A percentile compares a stretch with the other conserved stretches of the same genome.
Conservation (phyloP, 1,139 yeast genomes). For the Martiniozyma asiatica region DNA sequence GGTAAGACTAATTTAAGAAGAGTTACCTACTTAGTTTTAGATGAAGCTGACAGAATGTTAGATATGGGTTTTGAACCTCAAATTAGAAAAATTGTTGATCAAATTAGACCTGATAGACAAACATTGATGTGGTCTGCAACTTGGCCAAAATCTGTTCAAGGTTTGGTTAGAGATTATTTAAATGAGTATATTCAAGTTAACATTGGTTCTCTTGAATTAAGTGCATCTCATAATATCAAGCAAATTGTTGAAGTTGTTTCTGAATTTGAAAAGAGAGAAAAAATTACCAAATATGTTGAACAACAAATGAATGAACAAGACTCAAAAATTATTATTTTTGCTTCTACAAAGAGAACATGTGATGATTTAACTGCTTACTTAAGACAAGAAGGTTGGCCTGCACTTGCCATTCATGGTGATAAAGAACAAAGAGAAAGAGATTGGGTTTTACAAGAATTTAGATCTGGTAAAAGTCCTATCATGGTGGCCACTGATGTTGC, state of each 20-base stretch:
- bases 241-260: constrained; percentile 86
- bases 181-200: constrained; percentile 92
- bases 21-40: constrained; percentile 88
- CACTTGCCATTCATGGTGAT: constrained; percentile 98
- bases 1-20: constrained; percentile 82
- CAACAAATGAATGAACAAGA: constrained; percentile 62
- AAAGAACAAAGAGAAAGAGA: constrained; percentile 97
- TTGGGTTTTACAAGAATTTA: constrained; percentile 93
- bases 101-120: constrained; percentile 84
- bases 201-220: constrained; percentile 86
- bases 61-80: constrained; percentile 99
- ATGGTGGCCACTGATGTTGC: constrained; percentile 99
- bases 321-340: constrained; percentile 75
- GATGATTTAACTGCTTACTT: constrained; percentile 87
- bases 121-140: constrained; percentile 99
- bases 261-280: constrained; percentile 91
- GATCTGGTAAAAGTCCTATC: constrained; percentile 82
- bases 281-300: constrained; percentile 74
- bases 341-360: constrained; percentile 95
- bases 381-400: constrained; percentile 98
- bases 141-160: constrained; percentile 97
- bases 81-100: constrained; percentile 72
- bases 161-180: constrained; percentile 82
- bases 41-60: constrained; percentile 99
- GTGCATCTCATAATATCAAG: constrained; percentile 94